These are phyloP conservation scores for Scenedesmus sp. DNA, from an alignment of 163 green algal genomes.

Conservation along the genomic window DNA sequence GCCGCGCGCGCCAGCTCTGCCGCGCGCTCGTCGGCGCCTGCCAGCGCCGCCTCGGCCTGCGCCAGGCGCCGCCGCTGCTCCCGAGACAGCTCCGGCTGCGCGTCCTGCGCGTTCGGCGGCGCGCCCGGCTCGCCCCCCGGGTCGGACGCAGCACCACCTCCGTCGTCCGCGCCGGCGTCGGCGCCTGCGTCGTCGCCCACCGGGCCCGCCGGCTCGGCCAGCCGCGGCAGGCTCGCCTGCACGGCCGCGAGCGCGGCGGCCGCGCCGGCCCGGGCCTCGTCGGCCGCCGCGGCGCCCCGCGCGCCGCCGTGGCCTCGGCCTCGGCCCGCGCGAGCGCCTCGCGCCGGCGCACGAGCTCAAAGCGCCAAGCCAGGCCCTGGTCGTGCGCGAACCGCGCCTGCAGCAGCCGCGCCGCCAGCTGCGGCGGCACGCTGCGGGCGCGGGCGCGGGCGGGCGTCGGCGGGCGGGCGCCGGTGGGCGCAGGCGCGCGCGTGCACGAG, in stretches of 20 bases:
- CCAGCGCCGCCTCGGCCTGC: neutral
- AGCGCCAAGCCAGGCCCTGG: constrained; percentile 19
- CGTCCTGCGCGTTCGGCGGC: neutral
- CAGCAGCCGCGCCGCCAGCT: constrained; percentile 29
- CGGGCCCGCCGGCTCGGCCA: too few relatives aligned
- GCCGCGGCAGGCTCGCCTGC: too few relatives aligned
- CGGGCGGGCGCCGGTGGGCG: too few relatives aligned
- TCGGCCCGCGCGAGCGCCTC: constrained; percentile 14
- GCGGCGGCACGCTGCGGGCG: constrained; percentile 9
- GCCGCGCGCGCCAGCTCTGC: too few relatives aligned
- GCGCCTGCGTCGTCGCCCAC: too few relatives aligned
- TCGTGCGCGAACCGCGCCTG: constrained; percentile 23
- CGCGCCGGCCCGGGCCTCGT: neutral
- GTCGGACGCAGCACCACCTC: too few relatives aligned
- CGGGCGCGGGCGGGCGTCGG: too few relatives aligned
- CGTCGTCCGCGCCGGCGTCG: too few relatives aligned
- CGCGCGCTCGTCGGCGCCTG: neutral
- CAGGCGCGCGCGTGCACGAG: too few relatives aligned
- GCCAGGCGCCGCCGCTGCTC: constrained; percentile 3
- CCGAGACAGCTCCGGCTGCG: neutral
- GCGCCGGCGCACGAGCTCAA: constrained; percentile 33
- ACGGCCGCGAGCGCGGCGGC: neutral
- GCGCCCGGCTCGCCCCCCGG: too few relatives aligned
- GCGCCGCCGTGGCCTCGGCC: constrained; percentile 7
- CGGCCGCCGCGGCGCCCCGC: neutral